Conservation (phyloP, 202 grass and related monocot genomes). For the Tripidium arundinaceum region DNA sequence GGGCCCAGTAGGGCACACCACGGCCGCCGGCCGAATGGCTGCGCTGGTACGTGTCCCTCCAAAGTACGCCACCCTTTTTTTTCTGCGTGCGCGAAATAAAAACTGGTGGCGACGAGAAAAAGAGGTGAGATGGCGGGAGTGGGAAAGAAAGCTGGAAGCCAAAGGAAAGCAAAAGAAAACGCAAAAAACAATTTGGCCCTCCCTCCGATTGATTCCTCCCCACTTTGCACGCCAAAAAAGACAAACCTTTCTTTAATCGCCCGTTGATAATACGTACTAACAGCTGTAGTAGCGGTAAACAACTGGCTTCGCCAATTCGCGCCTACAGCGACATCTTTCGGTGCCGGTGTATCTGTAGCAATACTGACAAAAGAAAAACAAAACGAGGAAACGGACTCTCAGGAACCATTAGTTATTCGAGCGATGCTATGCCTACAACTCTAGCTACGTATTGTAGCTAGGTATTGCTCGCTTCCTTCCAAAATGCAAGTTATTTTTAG, state of each 20-base stretch:
- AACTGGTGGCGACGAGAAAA: not conserved
- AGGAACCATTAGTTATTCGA: too few relatives aligned
- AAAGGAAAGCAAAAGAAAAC: not conserved
- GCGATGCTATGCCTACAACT: too few relatives aligned
- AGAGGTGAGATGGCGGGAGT: slow-evolving; percentile 12
- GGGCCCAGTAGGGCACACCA: not conserved
- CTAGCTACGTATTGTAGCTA: too few relatives aligned
- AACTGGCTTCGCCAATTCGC: not conserved
- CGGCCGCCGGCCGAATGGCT: not conserved
- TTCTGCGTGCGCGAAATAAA: not conserved
- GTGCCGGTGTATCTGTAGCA: too few relatives aligned
- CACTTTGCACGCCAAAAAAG: slow-evolving; percentile 52
- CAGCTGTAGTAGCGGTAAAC: not conserved
- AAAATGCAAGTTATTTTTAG: too few relatives aligned
- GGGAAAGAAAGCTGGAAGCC: slow-evolving; percentile 3
- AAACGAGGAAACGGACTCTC: too few relatives aligned
- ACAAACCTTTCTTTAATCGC: slow-evolving; percentile 25
- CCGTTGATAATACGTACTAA: not conserved
- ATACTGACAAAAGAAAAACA: too few relatives aligned
- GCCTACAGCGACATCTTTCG: too few relatives aligned
- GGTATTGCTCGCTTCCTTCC: too few relatives aligned
- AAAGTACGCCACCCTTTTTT: too few relatives aligned
- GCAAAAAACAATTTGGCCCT: not conserved
- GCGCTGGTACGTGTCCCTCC: not conserved
- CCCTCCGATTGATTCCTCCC: slow-evolving; percentile 32